Evolutionary conservation across 2,329 filamentous ascomycete genomes (phyloP).

Genomic region (Aspergillus awamori): DNA sequence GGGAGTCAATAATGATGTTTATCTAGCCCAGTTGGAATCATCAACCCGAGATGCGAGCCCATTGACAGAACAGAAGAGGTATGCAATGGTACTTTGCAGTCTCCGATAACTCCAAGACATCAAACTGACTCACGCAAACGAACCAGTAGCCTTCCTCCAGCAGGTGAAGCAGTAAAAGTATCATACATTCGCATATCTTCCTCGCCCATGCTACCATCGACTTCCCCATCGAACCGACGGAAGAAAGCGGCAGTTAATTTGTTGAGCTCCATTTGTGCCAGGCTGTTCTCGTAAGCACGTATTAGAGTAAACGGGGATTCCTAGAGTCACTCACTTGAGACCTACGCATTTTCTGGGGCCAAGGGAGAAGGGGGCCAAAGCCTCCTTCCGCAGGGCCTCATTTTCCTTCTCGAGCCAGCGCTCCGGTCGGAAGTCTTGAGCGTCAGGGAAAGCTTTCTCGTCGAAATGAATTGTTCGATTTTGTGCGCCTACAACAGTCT

Average conservation of each 20-base stretch:
- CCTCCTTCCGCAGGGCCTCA: background rate
- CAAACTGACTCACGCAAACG: background rate
- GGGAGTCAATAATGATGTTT: too few relatives aligned
- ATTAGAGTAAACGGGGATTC: background rate
- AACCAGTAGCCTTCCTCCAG: background rate
- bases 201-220: background rate
- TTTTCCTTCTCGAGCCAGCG: background rate
- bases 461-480: background rate
- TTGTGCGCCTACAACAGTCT: background rate
- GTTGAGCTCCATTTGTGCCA: constrained; percentile 2
- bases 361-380: background rate
- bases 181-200: constrained; percentile 1
- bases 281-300: background rate
- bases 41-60: too few relatives aligned
- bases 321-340: background rate
- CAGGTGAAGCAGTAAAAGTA: background rate
- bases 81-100: background rate
- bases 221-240: background rate
- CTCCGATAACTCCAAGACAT: background rate
- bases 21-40: too few relatives aligned
- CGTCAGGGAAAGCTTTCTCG: background rate
- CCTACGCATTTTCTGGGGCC: constrained; percentile 1
- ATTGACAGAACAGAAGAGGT: background rate
- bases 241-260: background rate
- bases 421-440: background rate